Evolutionary conservation across 768 basidiomycete species (phyloP).

Genomic region (Leucocoprinus birnbaumii): DNA sequence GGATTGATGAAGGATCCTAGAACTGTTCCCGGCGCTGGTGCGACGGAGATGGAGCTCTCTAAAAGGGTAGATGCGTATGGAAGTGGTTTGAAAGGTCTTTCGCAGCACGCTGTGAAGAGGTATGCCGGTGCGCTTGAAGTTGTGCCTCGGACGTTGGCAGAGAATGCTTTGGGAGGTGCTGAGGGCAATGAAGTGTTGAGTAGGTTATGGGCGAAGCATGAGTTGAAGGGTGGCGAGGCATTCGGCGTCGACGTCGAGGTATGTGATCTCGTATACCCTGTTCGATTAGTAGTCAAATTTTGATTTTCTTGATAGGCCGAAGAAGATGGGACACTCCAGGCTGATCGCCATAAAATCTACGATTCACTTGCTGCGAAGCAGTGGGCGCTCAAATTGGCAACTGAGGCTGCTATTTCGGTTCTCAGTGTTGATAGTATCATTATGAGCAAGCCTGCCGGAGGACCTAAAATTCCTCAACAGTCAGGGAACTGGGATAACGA

Average conservation of each 20-base stretch:
- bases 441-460: constrained; percentile 92
- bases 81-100: constrained; percentile 81
- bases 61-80: constrained; percentile 84
- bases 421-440: constrained; percentile 97
- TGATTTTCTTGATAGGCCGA: constrained; percentile 49
- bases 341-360: constrained; percentile 64
- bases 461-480: constrained; percentile 86
- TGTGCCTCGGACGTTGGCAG: constrained; percentile 87
- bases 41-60: constrained; percentile 91
- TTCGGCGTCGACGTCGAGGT: constrained; percentile 94
- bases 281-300: not conserved
- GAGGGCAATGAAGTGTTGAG: constrained; percentile 93
- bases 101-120: constrained; percentile 90
- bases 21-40: constrained; percentile 92
- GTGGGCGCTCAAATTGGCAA: constrained; percentile 89
- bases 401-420: constrained; percentile 87
- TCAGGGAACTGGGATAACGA: constrained; percentile 87
- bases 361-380: constrained; percentile 89
- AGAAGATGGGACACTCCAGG: constrained; percentile 69
- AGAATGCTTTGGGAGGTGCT: constrained; percentile 90
- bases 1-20: constrained; percentile 85
- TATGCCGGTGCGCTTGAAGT: constrained; percentile 91
- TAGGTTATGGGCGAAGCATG: constrained; percentile 88
- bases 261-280: constrained; percentile 13
- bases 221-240: constrained; percentile 62